Evolutionary conservation across 208 protist species (phyloP).

Genomic region (Histomonas meleagridis): DNA sequence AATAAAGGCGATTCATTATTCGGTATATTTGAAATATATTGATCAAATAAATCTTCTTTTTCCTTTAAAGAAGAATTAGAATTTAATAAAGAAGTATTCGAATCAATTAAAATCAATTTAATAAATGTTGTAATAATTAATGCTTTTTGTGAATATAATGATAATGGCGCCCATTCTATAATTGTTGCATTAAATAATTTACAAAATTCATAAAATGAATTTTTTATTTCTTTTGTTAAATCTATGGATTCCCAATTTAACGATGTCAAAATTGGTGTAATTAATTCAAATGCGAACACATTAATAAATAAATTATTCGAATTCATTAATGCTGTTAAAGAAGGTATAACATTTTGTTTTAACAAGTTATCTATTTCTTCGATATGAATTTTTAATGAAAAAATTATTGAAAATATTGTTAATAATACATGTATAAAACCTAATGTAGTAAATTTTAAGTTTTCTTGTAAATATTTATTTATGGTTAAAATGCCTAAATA

Average conservation of each 20-base stretch:
- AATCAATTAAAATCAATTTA: neutral
- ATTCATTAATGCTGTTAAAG: neutral
- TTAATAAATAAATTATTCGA: neutral
- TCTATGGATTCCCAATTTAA: neutral
- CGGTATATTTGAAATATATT: neutral
- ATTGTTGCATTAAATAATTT: neutral
- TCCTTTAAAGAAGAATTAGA: no score
- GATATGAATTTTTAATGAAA: neutral
- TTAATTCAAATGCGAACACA: neutral
- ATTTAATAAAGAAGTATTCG: no score
- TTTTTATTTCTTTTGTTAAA: neutral
- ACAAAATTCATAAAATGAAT: neutral
- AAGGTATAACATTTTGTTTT: neutral
- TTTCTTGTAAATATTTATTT: neutral
- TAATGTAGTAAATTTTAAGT: neutral
- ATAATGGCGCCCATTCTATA: neutral
- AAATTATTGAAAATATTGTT: neutral
- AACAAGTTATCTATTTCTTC: neutral
- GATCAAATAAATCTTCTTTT: neutral
- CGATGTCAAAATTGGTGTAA: neutral
- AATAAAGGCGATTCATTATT: neutral
- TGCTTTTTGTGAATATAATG: neutral
- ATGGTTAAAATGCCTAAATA: neutral
- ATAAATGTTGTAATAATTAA: neutral
- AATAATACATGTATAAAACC: neutral